These are phyloP conservation scores for Bipolaris gigantea DNA, from an alignment of 2,329 filamentous ascomycete genomes.

Conservation along the genomic window DNA sequence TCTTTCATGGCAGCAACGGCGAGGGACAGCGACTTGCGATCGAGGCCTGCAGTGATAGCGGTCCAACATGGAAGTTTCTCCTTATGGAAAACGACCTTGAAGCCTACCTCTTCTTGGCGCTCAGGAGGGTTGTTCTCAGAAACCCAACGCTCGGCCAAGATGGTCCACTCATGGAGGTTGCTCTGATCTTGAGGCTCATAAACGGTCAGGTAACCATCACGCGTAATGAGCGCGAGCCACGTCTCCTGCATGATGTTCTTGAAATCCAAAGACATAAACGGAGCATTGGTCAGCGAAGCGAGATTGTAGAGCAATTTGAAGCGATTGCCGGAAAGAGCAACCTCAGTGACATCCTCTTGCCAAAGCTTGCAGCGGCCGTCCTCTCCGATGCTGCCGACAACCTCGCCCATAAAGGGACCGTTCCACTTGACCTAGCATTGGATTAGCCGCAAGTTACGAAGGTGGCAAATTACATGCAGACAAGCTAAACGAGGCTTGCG, in stretches of 20 bases:
- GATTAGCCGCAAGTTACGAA: conserved; percentile 25
- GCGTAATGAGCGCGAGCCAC: conserved; percentile 80
- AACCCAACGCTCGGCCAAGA: conserved; percentile 75
- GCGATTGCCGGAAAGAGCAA: conserved; percentile 71
- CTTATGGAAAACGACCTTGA: conserved; percentile 84
- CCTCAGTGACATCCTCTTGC: conserved; percentile 84
- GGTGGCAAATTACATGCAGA: conserved; percentile 24
- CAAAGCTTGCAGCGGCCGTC: conserved; percentile 90
- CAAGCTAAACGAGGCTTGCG: conserved; percentile 19
- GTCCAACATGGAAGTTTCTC: conserved; percentile 80
- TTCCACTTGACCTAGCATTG: conserved; percentile 80
- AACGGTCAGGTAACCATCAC: conserved; percentile 77
- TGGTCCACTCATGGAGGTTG: conserved; percentile 73
- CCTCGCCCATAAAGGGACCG: conserved; percentile 83
- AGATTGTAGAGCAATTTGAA: conserved; percentile 72
- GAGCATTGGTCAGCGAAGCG: conserved; percentile 67
- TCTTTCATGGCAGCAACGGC: conserved; percentile 84
- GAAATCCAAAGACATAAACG: conserved; percentile 79
- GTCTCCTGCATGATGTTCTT: conserved; percentile 83
- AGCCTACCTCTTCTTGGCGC: conserved; percentile 83
- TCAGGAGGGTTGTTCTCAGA: conserved; percentile 63
- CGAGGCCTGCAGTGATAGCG: conserved; percentile 77
- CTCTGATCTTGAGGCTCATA: conserved; percentile 86
- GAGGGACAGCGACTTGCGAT: conserved; percentile 75
- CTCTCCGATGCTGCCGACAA: conserved; percentile 84